phyloP scores from a whole-genome alignment of 352 stramenopile species.

The Phytophthora fragariae region DNA sequence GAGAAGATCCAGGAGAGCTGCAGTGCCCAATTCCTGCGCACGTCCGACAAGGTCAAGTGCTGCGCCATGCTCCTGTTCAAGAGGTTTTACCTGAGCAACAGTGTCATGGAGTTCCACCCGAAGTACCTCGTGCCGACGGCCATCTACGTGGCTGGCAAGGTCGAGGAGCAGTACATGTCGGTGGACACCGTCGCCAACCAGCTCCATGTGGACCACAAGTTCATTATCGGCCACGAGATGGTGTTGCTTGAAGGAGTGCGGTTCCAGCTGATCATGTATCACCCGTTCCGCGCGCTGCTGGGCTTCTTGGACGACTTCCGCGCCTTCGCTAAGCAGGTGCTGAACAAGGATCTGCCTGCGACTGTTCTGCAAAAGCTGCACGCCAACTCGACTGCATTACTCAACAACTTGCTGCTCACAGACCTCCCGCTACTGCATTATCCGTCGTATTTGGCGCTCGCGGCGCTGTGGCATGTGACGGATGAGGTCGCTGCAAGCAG shows the following conservation, averaged over 20 bases:
- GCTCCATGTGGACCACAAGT: constrained; percentile 85
- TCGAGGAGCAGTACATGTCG: constrained; percentile 92
- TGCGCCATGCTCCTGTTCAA: constrained; percentile 89
- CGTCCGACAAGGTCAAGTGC: constrained; percentile 90
- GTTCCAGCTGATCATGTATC: constrained; percentile 92
- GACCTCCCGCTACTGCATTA: constrained; percentile 72
- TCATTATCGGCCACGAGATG: constrained; percentile 91
- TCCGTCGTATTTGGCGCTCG: constrained; percentile 76
- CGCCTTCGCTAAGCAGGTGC: constrained; percentile 65
- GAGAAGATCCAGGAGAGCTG: constrained; percentile 87
- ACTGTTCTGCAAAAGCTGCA: constrained; percentile 83
- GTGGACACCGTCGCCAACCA: constrained; percentile 87
- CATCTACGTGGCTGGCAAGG: constrained; percentile 91
- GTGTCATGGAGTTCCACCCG: constrained; percentile 90
- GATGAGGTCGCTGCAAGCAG: constrained; percentile 54
- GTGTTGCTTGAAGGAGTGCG: constrained; percentile 85
- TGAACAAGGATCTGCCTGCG: constrained; percentile 65
- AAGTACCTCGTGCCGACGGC: constrained; percentile 86
- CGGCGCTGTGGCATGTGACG: constrained; percentile 61
- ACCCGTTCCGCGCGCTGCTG: constrained; percentile 82
- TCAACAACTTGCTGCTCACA: constrained; percentile 85
- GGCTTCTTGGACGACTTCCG: constrained; percentile 90
- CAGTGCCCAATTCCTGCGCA: constrained; percentile 81
- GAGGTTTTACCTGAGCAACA: constrained; percentile 91
- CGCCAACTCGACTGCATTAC: constrained; percentile 67